Evolutionary conservation across 768 basidiomycete genomes (phyloP), one percentile per base, ranked within the genome.

Genomic region (Mycena kentingensis): DNA sequence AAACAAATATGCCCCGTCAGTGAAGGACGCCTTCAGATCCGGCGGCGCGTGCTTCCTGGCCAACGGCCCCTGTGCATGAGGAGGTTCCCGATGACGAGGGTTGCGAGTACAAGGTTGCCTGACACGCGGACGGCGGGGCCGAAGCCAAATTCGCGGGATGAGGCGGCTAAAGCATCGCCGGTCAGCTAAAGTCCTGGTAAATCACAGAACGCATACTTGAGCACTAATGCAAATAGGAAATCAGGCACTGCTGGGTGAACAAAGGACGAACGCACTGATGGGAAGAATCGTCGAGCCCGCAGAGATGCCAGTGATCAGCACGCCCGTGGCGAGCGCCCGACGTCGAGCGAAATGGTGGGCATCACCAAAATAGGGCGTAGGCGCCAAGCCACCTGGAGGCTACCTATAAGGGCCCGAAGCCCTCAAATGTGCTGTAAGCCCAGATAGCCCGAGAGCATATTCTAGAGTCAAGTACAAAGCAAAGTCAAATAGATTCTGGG

Each of bases 101-200:
- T 27, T 4, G 16, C 35, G 16, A 28, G 25, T 21, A 48, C 18
- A 13, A 48, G 26, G 24, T n/a, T 26, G 4, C 46, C 24, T n/a
- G 35, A 26, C 3, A 27, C 46, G n/a, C 46, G 35, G 22, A 41
- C 27, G 19, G 48, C 27, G n/a, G 28, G 3, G 1, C 27, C n/a
- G 21, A 49, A 49, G 6, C 37, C 48, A n/a, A 7, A 49, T 28
- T n/a, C 41, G 38, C 13, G 27, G 48, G 13, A 49, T 39, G 13
- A 49, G 32, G 25, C 41, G 48, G 18, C 48, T 49, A 15, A 3
- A 36, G 11, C 6, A 5, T 13, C 22, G 3, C 6, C 3, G 15
- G n/a, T 10, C 8, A 8, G 26, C 24, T 22, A 24, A 34, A 18
- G 16, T 5, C 19, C 12, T 21, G 16, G 2, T 15, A 6, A 49